Evolutionary conservation across 495 filamentous ascomycete genomes (phyloP).

Genomic region (Neurospora africana): DNA sequence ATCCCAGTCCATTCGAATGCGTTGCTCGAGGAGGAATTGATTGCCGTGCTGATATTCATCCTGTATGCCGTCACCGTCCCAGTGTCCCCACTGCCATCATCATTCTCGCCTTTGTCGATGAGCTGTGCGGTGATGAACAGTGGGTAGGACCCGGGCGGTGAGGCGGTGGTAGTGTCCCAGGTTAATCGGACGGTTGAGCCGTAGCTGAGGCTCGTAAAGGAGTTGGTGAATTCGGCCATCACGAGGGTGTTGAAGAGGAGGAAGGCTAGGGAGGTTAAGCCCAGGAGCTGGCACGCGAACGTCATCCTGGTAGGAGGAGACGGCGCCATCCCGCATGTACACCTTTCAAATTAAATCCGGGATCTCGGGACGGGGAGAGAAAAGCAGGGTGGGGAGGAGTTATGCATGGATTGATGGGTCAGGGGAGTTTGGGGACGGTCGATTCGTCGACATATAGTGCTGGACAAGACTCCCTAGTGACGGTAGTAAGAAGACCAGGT

Average conservation of each 20-base stretch:
- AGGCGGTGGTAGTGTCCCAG: background rate
- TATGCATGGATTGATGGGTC: background rate
- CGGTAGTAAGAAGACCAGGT: background rate
- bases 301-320: background rate
- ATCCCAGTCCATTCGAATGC: background rate
- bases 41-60: background rate
- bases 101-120: background rate
- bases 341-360: background rate
- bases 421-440: background rate
- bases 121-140: background rate
- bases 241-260: background rate
- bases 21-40: background rate
- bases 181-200: background rate
- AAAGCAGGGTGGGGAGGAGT: background rate
- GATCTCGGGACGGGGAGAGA: background rate
- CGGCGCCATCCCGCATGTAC: background rate
- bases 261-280: background rate
- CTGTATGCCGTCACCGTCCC: background rate
- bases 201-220: background rate
- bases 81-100: background rate
- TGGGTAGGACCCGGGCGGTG: background rate
- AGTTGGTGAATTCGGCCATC: background rate
- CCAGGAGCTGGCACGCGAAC: background rate
- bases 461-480: background rate
- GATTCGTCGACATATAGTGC: background rate